Base-by-base conservation (phyloP, 1,284 basidiomycete species). In the Marasmius oreades region DNA sequence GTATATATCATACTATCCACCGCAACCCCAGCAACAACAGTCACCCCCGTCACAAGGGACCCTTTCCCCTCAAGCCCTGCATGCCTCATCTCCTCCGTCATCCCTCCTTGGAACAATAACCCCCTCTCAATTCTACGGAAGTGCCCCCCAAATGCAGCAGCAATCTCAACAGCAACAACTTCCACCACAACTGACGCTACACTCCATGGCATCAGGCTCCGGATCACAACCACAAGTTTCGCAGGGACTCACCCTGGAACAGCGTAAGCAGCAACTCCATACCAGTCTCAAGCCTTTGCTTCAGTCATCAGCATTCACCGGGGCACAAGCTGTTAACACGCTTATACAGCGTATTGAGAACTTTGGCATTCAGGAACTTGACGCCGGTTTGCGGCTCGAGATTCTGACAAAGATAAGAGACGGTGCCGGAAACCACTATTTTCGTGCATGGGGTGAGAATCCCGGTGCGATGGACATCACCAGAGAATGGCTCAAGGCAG, bases 381-480 rank as follows among this genome's bases (percentile, higher is more conserved):
- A 89, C 52, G 71, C 80, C 6, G 59, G 71, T 12, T 77, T 77
- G 11, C 84, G 89, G 1, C 65, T 85, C 58, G 86, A 90, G 64
- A 83, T 91, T 52, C 69, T 90, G 55, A 87, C 84, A 14, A 85
- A 85, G 70, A 88, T 92, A 61, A 78, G 90, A 61, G 90, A 92
- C 68, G 82, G 85, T 53, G 90, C 90, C 22, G 86, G 85, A 36
- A 90, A 91, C 67, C 86, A 90, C 65, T 92, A 92, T 66, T 92
- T 89, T 67, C 82, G 88, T 47, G 88, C 88, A 4, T 92, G 89
- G 90, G 78, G 83, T 20, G 89, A 90, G 68, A 90, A 88, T 67
- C 22, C 68, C 44, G 70, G 70, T 51, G 90, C 89, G 20, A 84
- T 92, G 75, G 86, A 88, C 58, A 77, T 92, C 46, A 82, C 88